Conservation (phyloP, 2,329 filamentous ascomycete genomes). For the Epichloe gansuensis region DNA sequence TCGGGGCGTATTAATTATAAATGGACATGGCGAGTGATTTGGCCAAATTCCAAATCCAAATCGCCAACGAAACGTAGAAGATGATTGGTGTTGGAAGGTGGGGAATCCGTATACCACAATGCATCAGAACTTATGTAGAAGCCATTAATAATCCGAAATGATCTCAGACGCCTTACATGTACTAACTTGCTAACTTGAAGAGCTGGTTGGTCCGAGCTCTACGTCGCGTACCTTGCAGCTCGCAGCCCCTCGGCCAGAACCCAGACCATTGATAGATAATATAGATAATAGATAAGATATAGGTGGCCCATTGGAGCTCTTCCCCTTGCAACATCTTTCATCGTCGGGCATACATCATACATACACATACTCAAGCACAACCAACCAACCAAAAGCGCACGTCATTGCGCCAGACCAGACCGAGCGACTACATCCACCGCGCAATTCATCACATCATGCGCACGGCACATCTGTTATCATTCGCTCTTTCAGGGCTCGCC, state of each 20-base stretch:
- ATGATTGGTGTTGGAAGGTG: neutral
- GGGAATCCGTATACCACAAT: neutral
- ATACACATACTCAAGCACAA: no score
- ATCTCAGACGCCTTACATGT: no score
- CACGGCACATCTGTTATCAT: slow-evolving; percentile 18
- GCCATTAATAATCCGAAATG: neutral
- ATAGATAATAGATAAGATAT: no score
- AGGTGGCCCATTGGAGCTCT: neutral
- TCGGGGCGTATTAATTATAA: neutral
- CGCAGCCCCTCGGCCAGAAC: no score
- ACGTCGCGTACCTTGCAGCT: no score
- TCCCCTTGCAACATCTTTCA: neutral
- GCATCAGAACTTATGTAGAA: neutral
- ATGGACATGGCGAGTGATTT: neutral
- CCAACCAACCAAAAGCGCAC: no score
- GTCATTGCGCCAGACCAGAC: neutral
- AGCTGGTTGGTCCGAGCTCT: no score
- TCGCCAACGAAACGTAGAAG: neutral
- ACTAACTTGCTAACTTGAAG: no score
- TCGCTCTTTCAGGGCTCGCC: slow-evolving; percentile 29
- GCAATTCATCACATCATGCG: slow-evolving; percentile 13
- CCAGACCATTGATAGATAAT: no score
- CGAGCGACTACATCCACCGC: neutral
- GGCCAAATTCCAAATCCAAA: neutral
- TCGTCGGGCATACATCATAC: neutral